A percentile compares a stretch with the other conserved stretches of the same genome.
Conservation (phyloP, 176 grass and related monocot genomes). For the Rhynchospora tenuis region DNA sequence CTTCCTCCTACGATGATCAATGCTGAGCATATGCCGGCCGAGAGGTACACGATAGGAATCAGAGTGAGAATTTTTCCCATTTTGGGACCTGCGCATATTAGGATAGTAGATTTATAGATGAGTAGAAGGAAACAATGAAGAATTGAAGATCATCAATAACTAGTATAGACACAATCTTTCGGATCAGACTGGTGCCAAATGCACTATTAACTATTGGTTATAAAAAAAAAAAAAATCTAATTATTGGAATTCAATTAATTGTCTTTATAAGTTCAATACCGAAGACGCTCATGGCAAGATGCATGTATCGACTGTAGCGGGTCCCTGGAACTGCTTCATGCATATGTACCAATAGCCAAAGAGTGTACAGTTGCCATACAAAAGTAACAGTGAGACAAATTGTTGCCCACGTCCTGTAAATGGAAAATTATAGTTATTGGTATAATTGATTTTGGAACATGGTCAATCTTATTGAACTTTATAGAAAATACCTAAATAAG, state of each 20-base stretch:
- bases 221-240: background rate
- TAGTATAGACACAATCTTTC: background rate
- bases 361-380: constrained; percentile 93
- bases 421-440: background rate
- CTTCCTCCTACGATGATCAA: constrained; percentile 76
- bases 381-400: constrained; percentile 62
- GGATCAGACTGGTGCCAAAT: background rate
- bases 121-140: background rate
- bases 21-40: constrained; percentile 81
- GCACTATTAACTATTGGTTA: background rate
- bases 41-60: constrained; percentile 76
- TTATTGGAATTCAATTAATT: background rate
- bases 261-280: constrained; percentile 29
- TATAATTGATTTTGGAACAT: background rate
- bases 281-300: constrained; percentile 58
- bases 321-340: constrained; percentile 73
- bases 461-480: background rate
- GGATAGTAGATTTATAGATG: background rate
- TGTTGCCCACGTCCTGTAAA: constrained; percentile 78
- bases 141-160: background rate
- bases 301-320: constrained; percentile 77
- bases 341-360: constrained; percentile 73
- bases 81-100: constrained; percentile 35
- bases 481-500: background rate
- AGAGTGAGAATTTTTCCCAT: constrained; percentile 56